Conservation (phyloP, 108 stramenopile species). For the Halocafeteria seosinensis region DNA sequence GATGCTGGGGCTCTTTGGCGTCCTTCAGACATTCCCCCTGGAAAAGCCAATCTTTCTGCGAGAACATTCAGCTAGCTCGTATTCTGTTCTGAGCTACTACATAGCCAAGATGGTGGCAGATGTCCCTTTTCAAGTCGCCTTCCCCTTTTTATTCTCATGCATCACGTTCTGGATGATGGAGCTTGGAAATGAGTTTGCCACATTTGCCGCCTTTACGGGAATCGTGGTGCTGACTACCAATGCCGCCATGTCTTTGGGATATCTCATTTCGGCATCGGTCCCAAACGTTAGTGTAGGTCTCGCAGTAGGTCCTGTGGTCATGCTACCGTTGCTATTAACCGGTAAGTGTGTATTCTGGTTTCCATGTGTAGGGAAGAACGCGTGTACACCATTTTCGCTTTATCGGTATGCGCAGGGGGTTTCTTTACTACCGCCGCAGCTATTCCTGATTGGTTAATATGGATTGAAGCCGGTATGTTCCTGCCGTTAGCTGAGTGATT, state of each 20-base stretch:
- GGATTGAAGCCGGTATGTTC: no score
- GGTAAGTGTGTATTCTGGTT: no score
- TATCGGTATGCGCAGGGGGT: no score
- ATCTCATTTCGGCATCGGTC: not conserved
- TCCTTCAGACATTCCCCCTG: conserved; percentile 7
- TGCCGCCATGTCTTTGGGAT: conserved; percentile 4
- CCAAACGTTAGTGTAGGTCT: not conserved
- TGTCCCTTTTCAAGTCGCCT: conserved; percentile 5
- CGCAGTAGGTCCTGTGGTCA: not conserved
- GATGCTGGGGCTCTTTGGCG: conserved; percentile 2
- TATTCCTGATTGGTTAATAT: conserved; percentile 8
- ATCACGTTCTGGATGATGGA: conserved; percentile 12
- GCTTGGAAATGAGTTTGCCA: no score
- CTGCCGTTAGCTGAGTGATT: no score
- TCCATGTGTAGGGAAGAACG: no score
- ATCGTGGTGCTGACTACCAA: conserved; percentile 3
- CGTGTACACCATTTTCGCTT: no score
- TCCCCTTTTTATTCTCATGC: conserved; percentile 4
- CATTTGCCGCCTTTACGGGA: conserved; percentile 1
- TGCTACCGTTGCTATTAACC: not conserved
- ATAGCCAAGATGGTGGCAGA: conserved; percentile 3
- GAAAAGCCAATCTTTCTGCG: conserved; percentile 5
- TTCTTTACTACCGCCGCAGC: conserved; percentile 10
- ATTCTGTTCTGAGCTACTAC: conserved; percentile 1
- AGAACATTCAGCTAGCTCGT: not conserved